Evolutionary conservation across 768 basidiomycete species (phyloP), one percentile per base, ranked within the genome.

Genomic region (Boletus rubroflammeus): DNA sequence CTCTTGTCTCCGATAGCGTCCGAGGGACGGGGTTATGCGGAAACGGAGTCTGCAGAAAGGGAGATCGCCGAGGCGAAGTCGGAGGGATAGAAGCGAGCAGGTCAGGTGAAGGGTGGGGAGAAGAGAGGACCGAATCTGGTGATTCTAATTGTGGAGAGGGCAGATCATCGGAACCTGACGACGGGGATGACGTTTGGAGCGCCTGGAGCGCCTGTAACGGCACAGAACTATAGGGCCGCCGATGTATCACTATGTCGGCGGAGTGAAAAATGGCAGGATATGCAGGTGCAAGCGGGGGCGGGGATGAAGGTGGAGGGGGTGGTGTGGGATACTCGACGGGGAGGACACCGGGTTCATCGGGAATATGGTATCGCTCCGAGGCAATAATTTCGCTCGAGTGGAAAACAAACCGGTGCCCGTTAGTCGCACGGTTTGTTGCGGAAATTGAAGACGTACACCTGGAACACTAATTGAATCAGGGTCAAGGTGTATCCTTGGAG

Each of bases 361-460:
- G 71, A 52, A 88, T 72, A 59, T 88, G 85, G 62, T 79, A 77
- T 40, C 88, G 81, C 63, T 87, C 85, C 26, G 78, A 79, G 9
- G 81, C 81, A 25, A 69, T 59, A 49, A 90, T 81, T 69, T 86
- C 85, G 58, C 69, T 79, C 38, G 85, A 86, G 73, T 93, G 89
- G 68, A 93, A 93, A 34, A 93, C 90, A 68, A 89, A 93, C 29
- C 89, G 83, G 67, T 92, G 90, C 9, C 89, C 88, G 68, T 92
- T 93, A 23, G 90, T 90, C 8, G 83, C 77, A 54, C 87, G 82
- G 67, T 86, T 86, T 17, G 79, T 81, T 6, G 78, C 77, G 45
- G 80, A 77, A 48, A 85, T 83, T 2, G 86, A 86, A 15, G 83
- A 81, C 17, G 85, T 90, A 70, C 90, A 94, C 44, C 83, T 82